Percentiles rank a stretch among this genome's conserved stretches.
These are phyloP conservation scores for Akanthomyces uredinophilus DNA, from an alignment of 2,329 filamentous ascomycete genomes.

Conservation along the genomic window DNA sequence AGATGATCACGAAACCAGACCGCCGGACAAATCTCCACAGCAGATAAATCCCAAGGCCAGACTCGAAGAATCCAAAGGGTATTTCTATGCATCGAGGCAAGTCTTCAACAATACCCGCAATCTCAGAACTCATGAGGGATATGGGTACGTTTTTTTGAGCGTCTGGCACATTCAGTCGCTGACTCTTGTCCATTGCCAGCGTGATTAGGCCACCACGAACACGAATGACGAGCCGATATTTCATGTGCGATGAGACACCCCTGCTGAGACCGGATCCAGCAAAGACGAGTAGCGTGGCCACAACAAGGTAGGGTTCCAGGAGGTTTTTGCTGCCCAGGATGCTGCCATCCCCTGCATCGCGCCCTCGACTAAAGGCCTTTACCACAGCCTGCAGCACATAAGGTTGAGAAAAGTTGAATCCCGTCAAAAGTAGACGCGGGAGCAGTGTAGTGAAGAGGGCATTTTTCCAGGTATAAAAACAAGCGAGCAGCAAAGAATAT, in stretches of 20 bases:
- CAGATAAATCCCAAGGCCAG: neutral
- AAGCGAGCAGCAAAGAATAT: neutral
- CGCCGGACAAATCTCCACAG: neutral
- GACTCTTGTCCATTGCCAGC: neutral
- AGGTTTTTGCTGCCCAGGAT: too few relatives aligned
- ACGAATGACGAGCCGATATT: neutral
- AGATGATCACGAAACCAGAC: neutral
- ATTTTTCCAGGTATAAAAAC: neutral
- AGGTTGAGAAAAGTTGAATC: neutral
- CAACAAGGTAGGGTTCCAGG: neutral
- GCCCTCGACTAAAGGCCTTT: neutral
- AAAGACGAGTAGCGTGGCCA: neutral
- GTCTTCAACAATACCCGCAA: neutral
- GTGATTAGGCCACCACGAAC: neutral
- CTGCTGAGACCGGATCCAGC: neutral
- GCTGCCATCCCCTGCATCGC: neutral
- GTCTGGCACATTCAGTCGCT: neutral
- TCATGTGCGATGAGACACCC: neutral
- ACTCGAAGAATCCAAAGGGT: neutral
- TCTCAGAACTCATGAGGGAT: constrained; percentile 2
- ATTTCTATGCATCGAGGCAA: neutral
- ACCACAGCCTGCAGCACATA: neutral
- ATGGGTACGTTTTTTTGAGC: neutral
- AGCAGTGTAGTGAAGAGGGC: neutral
- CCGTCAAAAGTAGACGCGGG: neutral